Conservation (phyloP, 257 asterid genomes). For the Coffea eugenioides region DNA sequence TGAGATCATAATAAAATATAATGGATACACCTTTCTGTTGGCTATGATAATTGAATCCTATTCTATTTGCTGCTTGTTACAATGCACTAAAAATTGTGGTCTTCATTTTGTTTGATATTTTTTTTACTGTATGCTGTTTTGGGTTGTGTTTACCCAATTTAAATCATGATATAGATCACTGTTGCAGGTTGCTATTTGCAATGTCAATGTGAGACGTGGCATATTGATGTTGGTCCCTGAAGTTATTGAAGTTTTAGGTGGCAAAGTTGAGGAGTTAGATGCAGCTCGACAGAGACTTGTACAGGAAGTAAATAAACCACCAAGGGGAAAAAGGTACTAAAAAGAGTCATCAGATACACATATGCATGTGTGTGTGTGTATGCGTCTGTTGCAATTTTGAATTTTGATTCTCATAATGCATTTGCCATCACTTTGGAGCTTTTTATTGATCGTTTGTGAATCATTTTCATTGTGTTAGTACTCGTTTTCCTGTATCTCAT, state of each 20-base stretch:
- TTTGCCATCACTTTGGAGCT: background rate
- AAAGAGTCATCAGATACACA: background rate
- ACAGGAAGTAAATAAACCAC: slow-evolving; percentile 85
- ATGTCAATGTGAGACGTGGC: slow-evolving; percentile 83
- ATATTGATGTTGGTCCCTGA: slow-evolving; percentile 91
- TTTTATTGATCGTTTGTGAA: background rate
- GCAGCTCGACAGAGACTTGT: slow-evolving; percentile 82
- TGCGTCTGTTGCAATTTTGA: background rate
- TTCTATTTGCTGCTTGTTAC: background rate
- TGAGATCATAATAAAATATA: too few relatives aligned
- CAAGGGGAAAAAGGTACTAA: slow-evolving; percentile 82
- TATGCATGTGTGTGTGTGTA: too few relatives aligned
- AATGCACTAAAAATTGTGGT: background rate
- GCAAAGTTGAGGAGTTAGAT: slow-evolving; percentile 77
- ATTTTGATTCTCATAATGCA: background rate
- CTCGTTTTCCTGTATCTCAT: background rate
- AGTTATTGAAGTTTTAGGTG: slow-evolving; percentile 80
- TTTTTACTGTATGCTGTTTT: background rate
- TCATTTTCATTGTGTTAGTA: background rate
- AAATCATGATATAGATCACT: slow-evolving; percentile 10
- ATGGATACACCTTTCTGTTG: background rate
- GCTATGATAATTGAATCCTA: background rate
- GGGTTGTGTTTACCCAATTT: background rate
- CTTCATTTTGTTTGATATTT: background rate
- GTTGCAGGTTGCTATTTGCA: slow-evolving; percentile 67